Evolutionary conservation across 352 stramenopile species (phyloP), one percentile per base, ranked within the genome.

Genomic region (Pythium utonaiense): DNA sequence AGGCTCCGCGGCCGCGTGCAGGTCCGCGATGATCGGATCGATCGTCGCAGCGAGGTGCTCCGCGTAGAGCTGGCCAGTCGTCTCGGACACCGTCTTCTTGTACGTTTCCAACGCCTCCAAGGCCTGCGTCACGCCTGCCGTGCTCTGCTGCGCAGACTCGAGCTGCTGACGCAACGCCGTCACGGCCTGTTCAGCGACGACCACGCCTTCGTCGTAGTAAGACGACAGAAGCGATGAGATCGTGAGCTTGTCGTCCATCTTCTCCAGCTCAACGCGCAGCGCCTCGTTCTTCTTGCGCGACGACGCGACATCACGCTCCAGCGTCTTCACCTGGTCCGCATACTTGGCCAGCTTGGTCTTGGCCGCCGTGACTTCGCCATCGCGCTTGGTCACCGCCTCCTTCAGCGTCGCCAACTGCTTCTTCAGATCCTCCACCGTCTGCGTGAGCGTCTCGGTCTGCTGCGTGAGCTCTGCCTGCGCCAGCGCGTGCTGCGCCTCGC

Each of bases 151-250:
- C 0, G 82, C 69, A 53, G 80, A 78, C 33, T 68, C 58, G 16
- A 74, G 13, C 48, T 73, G 60, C 19, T 84, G 61, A 19, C 75
- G 75, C 28, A 83, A 59, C 38, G 64, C 64, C 8, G 53, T 62
- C 19, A 78, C 64, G 1, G 71, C 63, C 49, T 73, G 66, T 27
- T 71, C 63, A 6, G 77, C 77, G 28, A 89, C 54, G 17, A 83
- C 64, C 49, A 89, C 71, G n/a, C 80, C 76, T 57, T 89, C 79
- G 66, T 93, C 83, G 40, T 90, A 93, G 66, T 93, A 93, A 33
- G 74, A 77, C 51, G 80, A 90, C 47, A 93, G 67, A 67, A 93
- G 60, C 41, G 80, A 66, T 1, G 78, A 74, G 53, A 93, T 71
- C 13, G 77, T 74, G 41, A 93, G 71, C 56, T 91, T 81, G 31